Conservation (phyloP, 2,329 filamentous ascomycete genomes). For the Rhexocercosporidium sp. region DNA sequence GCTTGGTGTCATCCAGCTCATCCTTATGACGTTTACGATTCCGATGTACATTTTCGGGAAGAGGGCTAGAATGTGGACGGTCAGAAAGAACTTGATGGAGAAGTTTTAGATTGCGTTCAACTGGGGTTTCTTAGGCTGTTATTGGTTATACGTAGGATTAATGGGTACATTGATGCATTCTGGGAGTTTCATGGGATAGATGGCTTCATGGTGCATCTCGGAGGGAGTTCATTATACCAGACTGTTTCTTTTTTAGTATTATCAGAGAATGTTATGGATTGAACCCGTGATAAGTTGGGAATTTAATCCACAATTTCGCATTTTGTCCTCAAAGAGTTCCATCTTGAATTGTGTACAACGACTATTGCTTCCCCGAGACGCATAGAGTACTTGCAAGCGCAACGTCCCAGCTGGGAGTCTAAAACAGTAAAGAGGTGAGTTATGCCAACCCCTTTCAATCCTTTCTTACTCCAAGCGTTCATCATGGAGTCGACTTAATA, state of each 20-base stretch:
- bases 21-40: constrained; percentile 74
- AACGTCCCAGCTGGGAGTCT: too few species aligned
- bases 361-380: too few species aligned
- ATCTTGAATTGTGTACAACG: too few species aligned
- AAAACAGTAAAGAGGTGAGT: too few species aligned
- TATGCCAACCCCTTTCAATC: too few species aligned
- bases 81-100: constrained; percentile 85
- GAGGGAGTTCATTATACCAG: constrained; percentile 6
- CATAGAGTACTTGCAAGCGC: too few species aligned
- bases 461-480: too few species aligned
- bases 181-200: constrained; percentile 1
- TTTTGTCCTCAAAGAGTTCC: too few species aligned
- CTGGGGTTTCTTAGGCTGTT: background rate
- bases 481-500: too few species aligned
- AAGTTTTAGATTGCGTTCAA: constrained; percentile 51
- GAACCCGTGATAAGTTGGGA: background rate
- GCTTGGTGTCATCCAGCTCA: constrained; percentile 84
- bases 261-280: background rate
- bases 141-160: background rate
- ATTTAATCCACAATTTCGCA: too few species aligned
- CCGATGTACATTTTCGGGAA: constrained; percentile 97
- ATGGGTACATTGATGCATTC: background rate
- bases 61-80: constrained; percentile 91
- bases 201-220: background rate
- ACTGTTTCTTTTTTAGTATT: background rate